Base-by-base conservation (phyloP, 345 rosid species). In the Theobroma cacao region DNA sequence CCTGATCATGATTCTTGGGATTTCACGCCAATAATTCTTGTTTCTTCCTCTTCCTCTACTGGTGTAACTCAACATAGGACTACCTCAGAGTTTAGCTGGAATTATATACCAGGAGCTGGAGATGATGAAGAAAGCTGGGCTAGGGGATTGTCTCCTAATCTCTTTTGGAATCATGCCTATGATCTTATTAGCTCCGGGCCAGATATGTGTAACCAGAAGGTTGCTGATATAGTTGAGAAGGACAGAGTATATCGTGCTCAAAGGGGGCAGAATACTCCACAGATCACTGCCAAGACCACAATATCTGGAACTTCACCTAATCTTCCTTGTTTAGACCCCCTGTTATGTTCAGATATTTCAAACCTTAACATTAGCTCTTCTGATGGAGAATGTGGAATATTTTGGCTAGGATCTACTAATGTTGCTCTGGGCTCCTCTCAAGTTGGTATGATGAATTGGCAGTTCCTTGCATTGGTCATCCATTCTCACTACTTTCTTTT, bases 41-140 rank as follows among this genome's bases (percentile, higher is more conserved):
- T 95, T 76, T 89, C 96, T 5, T 92, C 94, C 50, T 95, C 99
- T 76, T 85, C 83, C 22, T 74, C 91, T 1, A 86, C 74, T 14
- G 92, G 85, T 24, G 24, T 83, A 41, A 75, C 71, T 76, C 94
- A 86, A 41, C 78, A 77, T 47, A 81, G 82, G 78, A 84, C 84
- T 7, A 86, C 83, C 47, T 92, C 96, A 11, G 94, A 90, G 84
- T 93, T 92, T 80, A 93, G 98, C 81, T 95, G 98, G 99, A 91
- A 73, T 84, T 95, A 95, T 78, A 95, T 95, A 70, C 86, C 99
- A 20, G 99, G 98, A 74, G 99, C 98, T 65, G 99, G 99, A 76
- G 99, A 95, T 53, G 99, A 95, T 77, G 98, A 95, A 86, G 99
- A 95, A 82, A 92, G 98, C 81, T 95, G 99, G 99, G 89, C 99